Conservation (phyloP, 441 rosid species). For the Biscutella laevigata region DNA sequence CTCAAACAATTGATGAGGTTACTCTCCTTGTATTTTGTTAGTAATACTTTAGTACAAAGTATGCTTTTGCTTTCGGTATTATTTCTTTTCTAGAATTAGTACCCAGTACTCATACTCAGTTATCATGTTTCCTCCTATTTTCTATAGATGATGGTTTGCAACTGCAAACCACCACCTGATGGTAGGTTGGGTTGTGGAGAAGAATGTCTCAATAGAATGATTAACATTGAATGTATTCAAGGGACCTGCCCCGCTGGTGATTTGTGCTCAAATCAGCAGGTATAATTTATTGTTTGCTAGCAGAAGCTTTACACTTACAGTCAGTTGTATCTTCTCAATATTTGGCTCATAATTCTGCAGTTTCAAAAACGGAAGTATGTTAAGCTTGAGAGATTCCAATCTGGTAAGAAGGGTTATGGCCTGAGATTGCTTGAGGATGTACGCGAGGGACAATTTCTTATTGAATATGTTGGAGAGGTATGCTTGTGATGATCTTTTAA, state of each 20-base stretch:
- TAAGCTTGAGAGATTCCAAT: slow-evolving; percentile 58
- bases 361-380: slow-evolving; percentile 83
- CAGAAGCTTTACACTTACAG: slow-evolving; percentile 1
- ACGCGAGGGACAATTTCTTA: slow-evolving; percentile 68
- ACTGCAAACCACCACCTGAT: slow-evolving; percentile 59
- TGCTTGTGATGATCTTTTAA: slow-evolving; percentile 16
- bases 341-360: slow-evolving; percentile 42
- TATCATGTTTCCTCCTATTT: slow-evolving; percentile 14
- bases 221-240: slow-evolving; percentile 87
- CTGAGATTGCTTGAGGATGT: slow-evolving; percentile 68
- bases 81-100: not conserved
- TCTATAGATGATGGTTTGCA: slow-evolving; percentile 88
- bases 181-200: slow-evolving; percentile 79
- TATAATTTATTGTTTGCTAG: slow-evolving; percentile 22
- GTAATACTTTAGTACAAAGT: not conserved
- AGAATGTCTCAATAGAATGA: slow-evolving; percentile 89
- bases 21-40: slow-evolving; percentile 18
- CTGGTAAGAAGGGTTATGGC: slow-evolving; percentile 96
- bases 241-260: slow-evolving; percentile 92
- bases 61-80: not conserved
- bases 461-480: slow-evolving; percentile 99
- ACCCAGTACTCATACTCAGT: not conserved
- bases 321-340: slow-evolving; percentile 18
- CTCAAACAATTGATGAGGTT: slow-evolving; percentile 95
- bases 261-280: slow-evolving; percentile 92